Evolutionary conservation across 768 basidiomycete species (phyloP).

Genomic region (Boletus insuetus): DNA sequence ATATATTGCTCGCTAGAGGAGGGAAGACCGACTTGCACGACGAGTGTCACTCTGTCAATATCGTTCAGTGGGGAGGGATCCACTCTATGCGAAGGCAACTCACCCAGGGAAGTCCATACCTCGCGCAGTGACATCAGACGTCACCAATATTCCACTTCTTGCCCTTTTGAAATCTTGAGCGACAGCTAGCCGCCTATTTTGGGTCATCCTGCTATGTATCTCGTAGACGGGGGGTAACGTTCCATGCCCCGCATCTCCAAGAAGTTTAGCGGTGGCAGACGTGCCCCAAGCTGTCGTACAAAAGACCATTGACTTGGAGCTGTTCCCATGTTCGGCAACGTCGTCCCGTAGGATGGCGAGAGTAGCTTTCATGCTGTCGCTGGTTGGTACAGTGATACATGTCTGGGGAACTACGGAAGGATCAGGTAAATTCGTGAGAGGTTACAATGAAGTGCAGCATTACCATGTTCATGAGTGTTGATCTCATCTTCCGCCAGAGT

Average conservation of each 20-base stretch:
- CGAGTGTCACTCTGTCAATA: conserved; percentile 47
- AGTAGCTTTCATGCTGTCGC: conserved; percentile 40
- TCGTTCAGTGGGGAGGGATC: conserved; percentile 4
- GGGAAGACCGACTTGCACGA: conserved; percentile 65
- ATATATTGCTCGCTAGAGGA: conserved; percentile 74
- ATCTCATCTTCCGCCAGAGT: conserved; percentile 56
- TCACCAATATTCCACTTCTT: conserved; percentile 45
- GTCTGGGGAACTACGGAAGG: conserved; percentile 45
- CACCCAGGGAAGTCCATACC: conserved; percentile 68
- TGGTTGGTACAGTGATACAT: conserved; percentile 40
- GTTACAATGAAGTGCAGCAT: neutral
- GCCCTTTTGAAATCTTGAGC: conserved; percentile 48
- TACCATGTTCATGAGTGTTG: conserved; percentile 62
- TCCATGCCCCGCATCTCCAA: conserved; percentile 30
- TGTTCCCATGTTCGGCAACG: conserved; percentile 22
- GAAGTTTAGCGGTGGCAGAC: conserved; percentile 36
- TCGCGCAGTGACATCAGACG: conserved; percentile 59
- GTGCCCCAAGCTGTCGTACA: conserved; percentile 66
- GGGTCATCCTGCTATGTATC: conserved; percentile 58
- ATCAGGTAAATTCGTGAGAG: neutral
- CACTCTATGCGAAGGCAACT: conserved; percentile 9
- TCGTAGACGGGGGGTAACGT: conserved; percentile 41
- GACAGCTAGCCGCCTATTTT: conserved; percentile 45
- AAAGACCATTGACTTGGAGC: conserved; percentile 56
- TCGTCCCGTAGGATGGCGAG: conserved; percentile 41